Evolutionary conservation across 768 basidiomycete genomes (phyloP).

Genomic region (Tricholoma bakamatsutake): DNA sequence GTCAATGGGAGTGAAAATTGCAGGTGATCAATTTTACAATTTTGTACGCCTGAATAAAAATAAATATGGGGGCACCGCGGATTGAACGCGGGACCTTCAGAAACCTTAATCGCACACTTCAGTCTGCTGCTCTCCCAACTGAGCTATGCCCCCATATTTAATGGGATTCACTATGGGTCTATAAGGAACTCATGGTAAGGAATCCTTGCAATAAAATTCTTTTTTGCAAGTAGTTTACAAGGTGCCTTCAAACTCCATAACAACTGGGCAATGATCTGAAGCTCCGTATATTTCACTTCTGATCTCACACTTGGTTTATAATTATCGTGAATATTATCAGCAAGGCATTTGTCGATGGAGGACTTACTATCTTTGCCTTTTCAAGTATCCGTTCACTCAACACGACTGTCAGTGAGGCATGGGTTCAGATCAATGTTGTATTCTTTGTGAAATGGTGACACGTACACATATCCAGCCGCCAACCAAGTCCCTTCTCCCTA

Average conservation of each 20-base stretch:
- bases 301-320: conserved; percentile 61
- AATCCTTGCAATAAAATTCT: too few relatives aligned
- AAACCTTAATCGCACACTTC: conserved; percentile 38
- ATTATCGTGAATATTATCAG: background rate
- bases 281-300: conserved; percentile 82
- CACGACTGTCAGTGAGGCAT: conserved; percentile 45
- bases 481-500: conserved; percentile 74
- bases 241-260: conserved; percentile 61
- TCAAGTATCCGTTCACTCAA: conserved; percentile 63
- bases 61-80: conserved; percentile 72
- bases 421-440: background rate
- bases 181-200: background rate
- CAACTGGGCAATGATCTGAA: conserved; percentile 80
- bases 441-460: conserved; percentile 1
- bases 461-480: conserved; percentile 84
- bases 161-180: background rate
- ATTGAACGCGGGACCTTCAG: conserved; percentile 73
- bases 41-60: conserved; percentile 3
- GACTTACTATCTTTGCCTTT: conserved; percentile 53
- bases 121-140: conserved; percentile 67
- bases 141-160: conserved; percentile 46
- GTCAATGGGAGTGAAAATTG: too few relatives aligned
- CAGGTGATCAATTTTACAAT: too few relatives aligned
- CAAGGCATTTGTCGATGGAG: background rate
- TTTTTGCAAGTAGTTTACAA: conserved; percentile 13